These are phyloP conservation scores for Yamadazyma trypodendri DNA, from an alignment of 1,139 yeast species.

Conservation along the genomic window DNA sequence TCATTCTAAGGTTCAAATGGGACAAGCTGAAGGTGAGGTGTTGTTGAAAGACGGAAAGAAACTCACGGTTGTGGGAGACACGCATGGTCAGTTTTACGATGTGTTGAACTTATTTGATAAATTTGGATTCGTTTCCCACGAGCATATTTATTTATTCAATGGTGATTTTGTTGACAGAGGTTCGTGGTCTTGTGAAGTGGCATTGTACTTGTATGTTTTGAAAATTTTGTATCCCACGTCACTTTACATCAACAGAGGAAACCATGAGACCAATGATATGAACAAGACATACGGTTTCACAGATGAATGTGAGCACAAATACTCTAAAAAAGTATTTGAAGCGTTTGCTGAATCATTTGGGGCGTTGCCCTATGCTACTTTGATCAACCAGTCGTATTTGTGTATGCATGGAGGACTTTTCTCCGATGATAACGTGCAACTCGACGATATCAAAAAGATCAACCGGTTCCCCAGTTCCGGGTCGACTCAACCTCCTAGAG, in stretches of 20 bases:
- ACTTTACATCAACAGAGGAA: conserved; percentile 84
- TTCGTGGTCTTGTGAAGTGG: conserved; percentile 97
- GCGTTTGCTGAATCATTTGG: conserved; percentile 87
- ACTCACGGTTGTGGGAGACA: conserved; percentile 93
- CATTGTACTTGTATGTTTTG: conserved; percentile 73
- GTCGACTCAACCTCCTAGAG: conserved; percentile 79
- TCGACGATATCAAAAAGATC: conserved; percentile 71
- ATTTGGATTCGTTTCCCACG: conserved; percentile 65
- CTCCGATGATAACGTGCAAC: conserved; percentile 67
- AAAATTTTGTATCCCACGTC: conserved; percentile 76
- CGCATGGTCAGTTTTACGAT: conserved; percentile 96
- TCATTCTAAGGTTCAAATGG: conserved; percentile 21
- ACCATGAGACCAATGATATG: conserved; percentile 97
- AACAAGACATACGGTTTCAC: conserved; percentile 95
- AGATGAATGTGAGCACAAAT: conserved; percentile 92
- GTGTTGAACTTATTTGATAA: conserved; percentile 71
- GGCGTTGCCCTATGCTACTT: conserved; percentile 80
- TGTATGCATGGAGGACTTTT: conserved; percentile 97
- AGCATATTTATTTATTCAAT: conserved; percentile 83
- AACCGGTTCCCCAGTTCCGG: conserved; percentile 62
- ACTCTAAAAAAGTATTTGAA: conserved; percentile 77
- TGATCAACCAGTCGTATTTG: conserved; percentile 72
- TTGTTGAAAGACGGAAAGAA: conserved; percentile 30
- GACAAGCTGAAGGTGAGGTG: conserved; percentile 17
- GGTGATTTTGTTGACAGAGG: conserved; percentile 99